Evolutionary conservation across 345 rosid genomes (phyloP), one percentile per base, ranked within the genome.

Genomic region (Cardamine chenopodiifolia): DNA sequence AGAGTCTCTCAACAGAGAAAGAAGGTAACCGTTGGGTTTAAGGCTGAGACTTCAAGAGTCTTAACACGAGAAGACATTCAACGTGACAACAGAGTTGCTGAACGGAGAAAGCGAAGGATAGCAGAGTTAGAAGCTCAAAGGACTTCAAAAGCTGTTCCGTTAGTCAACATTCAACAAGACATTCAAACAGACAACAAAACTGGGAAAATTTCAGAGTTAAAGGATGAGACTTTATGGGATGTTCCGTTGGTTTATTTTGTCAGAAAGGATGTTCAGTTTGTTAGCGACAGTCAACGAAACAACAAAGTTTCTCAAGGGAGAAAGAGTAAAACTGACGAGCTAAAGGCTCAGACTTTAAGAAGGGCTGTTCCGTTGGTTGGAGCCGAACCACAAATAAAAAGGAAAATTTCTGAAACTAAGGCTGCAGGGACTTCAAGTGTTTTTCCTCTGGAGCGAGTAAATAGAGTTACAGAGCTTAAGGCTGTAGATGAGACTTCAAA

Each of bases 1-100:
- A 76, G 64, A 53, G 74, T 68, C 45, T 3, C 25, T 66, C 53
- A 44, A 48, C 31, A 62, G 45, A 19, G 60, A 9, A 60, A 53
- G 60, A 76, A 50, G 49, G 13, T 2, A 18, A 11, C 8, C 23
- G 1, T 40, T 48, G 75, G 54, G 4, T 20, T 60, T 59, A 34
- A 59, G 23, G 47, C 8, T 50, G 48, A 25, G 59, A 19, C 8
- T 42, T 29, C 63, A 20, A 68, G 74, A 62, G 40, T 11, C 19
- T 35, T 4, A 12, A 17, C 20, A 2, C 17, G 34, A 40, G 66
- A 62, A 32, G 29, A 23, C 25, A 76, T 76, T n/a, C 62, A 70
- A 15, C 39, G 80, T 35, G 72, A 77, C 28, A 70, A 71, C 2
- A 69, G 75, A 54, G 44, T 20, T 62, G 63, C 57, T 60, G 74